Conservation (phyloP, 768 basidiomycete species). For the Leucosporidium scottii region DNA sequence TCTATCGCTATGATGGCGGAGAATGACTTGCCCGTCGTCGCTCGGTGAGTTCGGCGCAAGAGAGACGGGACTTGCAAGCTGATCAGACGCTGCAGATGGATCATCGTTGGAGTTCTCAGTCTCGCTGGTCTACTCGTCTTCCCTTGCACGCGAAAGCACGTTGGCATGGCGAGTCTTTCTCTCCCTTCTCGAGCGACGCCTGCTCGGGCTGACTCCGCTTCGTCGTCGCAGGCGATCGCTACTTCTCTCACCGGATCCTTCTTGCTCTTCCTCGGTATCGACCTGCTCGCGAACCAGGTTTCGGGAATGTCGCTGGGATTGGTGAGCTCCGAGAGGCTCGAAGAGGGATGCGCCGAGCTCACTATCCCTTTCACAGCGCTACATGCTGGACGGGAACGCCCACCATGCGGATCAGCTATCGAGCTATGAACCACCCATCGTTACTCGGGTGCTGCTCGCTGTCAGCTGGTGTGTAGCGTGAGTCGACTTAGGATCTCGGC, state of each 20-base stretch:
- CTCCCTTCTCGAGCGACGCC: not conserved
- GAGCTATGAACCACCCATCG: not conserved
- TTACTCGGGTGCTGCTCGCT: constrained; percentile 4
- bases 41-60: not conserved
- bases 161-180: constrained; percentile 6
- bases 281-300: constrained; percentile 3
- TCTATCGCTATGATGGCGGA: constrained; percentile 3
- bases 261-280: constrained; percentile 10
- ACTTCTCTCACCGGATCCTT: constrained; percentile 1
- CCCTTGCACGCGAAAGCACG: not conserved
- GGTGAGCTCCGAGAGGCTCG: not conserved
- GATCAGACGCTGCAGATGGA: not conserved
- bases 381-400: constrained; percentile 2
- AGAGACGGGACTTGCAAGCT: not conserved
- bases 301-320: constrained; percentile 4
- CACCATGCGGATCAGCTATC: not conserved
- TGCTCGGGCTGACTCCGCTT: not conserved
- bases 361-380: not conserved
- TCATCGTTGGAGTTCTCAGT: not conserved
- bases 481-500: not conserved
- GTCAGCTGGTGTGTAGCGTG: constrained; percentile 1
- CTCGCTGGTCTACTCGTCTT: not conserved
- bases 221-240: not conserved
- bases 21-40: not conserved
- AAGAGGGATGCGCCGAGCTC: not conserved